Conservation (phyloP, 768 basidiomycete species). For the Asterophora parasitica region DNA sequence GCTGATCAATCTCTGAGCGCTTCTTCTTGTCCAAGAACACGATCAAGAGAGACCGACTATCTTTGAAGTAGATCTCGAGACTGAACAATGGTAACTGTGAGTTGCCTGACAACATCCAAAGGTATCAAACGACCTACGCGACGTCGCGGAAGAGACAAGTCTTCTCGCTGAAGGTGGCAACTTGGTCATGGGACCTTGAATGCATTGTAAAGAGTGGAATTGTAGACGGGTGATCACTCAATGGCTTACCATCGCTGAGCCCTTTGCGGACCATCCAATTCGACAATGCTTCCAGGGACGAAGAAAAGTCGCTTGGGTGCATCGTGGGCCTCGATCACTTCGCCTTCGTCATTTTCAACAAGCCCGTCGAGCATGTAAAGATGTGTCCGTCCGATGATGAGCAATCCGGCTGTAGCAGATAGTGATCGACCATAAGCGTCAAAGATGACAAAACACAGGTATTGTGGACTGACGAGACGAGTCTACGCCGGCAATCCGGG, state of each 20-base stretch:
- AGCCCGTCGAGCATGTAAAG: constrained; percentile 90
- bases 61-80: constrained; percentile 89
- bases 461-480: constrained; percentile 67
- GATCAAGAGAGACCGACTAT: constrained; percentile 81
- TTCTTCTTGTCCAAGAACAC: constrained; percentile 72
- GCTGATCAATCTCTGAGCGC: constrained; percentile 54
- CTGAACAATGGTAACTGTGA: constrained; percentile 30
- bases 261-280: constrained; percentile 72
- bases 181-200: constrained; percentile 70
- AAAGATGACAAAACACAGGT: not conserved
- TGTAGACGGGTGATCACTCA: not conserved
- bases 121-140: constrained; percentile 50
- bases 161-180: constrained; percentile 74
- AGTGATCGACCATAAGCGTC: not conserved
- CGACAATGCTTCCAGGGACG: constrained; percentile 80
- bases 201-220: constrained; percentile 4
- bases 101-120: not conserved
- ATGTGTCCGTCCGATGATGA: constrained; percentile 82
- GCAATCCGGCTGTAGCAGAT: constrained; percentile 59
- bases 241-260: constrained; percentile 73
- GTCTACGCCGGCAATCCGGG: constrained; percentile 86
- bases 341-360: constrained; percentile 81
- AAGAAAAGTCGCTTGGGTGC: constrained; percentile 79
- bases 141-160: constrained; percentile 90
- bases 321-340: constrained; percentile 83